A percentile compares a stretch with the other conserved stretches of the same genome.
Evolutionary conservation across 176 grass and related monocot species (phyloP).

Genomic region (Zoysia pacifica): DNA sequence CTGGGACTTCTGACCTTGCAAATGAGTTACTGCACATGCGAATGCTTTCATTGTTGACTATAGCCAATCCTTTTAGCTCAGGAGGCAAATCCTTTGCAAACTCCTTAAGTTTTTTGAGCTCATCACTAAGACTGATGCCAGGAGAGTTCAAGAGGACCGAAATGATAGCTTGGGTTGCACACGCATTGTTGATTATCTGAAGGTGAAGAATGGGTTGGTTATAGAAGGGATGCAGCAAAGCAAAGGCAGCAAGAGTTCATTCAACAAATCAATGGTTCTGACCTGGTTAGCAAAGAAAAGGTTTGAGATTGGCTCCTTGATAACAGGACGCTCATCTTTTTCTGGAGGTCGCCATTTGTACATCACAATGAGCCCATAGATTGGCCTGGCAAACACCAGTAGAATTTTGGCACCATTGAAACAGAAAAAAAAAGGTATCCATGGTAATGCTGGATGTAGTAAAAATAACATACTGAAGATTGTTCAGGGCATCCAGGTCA

Average conservation of each 20-base stretch:
- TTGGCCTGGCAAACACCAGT: conserved; percentile 57
- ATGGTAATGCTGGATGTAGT: conserved; percentile 1
- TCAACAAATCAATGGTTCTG: conserved; percentile 21
- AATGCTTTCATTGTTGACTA: conserved; percentile 87
- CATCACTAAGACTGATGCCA: conserved; percentile 71
- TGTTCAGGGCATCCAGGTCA: conserved; percentile 81
- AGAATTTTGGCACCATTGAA: conserved; percentile 11
- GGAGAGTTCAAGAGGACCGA: conserved; percentile 83
- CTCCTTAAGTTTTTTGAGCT: conserved; percentile 77
- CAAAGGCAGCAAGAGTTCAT: neutral
- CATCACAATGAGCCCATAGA: conserved; percentile 85
- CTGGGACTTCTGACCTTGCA: conserved; percentile 69
- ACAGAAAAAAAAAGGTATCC: conserved; percentile 1
- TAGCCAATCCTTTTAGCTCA: conserved; percentile 85
- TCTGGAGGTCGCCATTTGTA: conserved; percentile 93
- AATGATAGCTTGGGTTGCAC: conserved; percentile 94
- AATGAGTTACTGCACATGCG: conserved; percentile 72
- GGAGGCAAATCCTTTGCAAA: conserved; percentile 89
- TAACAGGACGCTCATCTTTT: conserved; percentile 54
- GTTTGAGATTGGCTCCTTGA: conserved; percentile 62
- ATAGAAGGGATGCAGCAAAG: conserved; percentile 18
- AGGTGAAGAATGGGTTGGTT: conserved; percentile 19
- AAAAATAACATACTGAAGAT: conserved; percentile 63
- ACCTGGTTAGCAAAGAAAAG: conserved; percentile 78
- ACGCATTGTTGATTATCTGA: conserved; percentile 96